Base-by-base conservation (phyloP, 768 basidiomycete species). In the Hysterangium stoloniferum region DNA sequence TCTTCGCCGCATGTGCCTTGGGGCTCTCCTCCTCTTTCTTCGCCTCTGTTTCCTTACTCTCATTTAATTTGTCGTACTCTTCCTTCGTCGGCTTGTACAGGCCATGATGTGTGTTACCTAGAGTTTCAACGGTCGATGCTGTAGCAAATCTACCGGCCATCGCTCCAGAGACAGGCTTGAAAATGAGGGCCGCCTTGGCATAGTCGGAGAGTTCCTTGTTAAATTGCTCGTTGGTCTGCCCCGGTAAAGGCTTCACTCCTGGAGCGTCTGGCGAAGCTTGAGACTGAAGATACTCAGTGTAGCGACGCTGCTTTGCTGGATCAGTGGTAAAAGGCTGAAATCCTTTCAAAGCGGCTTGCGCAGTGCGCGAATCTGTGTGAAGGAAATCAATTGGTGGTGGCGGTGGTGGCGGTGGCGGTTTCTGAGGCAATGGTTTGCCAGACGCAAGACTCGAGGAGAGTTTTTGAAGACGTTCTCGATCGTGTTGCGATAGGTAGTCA, bases 111-210 rank as follows among this genome's bases (percentile, higher is more conserved):
- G 79, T 62, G 49, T 77, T 73, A 4, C 83, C 77, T 1, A 77
- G 84, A 4, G 66, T 62, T 24, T 90, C 88, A n/a, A 88, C 66
- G 12, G 82, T 73, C 0, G 77, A 76, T 0, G 89, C 88, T 51
- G 79, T 85, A 4, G 86, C 91, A 65, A 98, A 98, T n/a, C 95
- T 77, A 19, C 82, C 85, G 0, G 92, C 91, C 89, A 98, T 97
- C 13, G 90, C 89, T 2, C 86, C 89, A 0, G 82, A 78, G 57
- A 94, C 79, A 0, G 96, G 96, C 59, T 91, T 91, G 71, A 97
- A 98, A 25, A 98, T 78, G 22, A 76, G 68, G 0, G 95, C 95
- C 0, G 91, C 76, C 62, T 92, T 89, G 2, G 87, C 79, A 56
- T 91, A 97, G 58, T 95, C 91, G 35, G 71, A 72, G 27, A 95